These are phyloP conservation scores for Nicotiana undulata DNA, from an alignment of 257 asterid species.

Conservation along the genomic window DNA sequence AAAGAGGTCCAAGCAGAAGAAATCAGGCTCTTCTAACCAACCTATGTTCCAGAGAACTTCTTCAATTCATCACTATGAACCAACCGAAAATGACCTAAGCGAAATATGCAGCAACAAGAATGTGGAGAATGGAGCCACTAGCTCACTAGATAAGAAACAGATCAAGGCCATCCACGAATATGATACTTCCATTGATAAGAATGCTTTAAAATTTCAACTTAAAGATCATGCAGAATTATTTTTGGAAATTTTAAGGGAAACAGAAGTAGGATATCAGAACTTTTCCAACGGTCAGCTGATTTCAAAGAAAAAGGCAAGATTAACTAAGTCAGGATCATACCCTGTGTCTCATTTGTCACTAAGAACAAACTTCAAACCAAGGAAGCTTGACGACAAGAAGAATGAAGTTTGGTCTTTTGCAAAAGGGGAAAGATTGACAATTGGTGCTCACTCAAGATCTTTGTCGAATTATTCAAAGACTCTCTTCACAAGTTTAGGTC, in stretches of 20 bases:
- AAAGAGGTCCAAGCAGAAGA: conserved; percentile 5
- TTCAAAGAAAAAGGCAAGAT: conserved; percentile 20
- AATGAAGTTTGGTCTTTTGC: conserved; percentile 57
- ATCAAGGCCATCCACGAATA: neutral
- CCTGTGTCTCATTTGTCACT: conserved; percentile 33
- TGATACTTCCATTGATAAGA: conserved; percentile 2
- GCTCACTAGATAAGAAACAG: conserved; percentile 10
- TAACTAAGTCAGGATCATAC: conserved; percentile 62
- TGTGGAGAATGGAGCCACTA: conserved; percentile 11
- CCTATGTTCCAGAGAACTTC: conserved; percentile 39
- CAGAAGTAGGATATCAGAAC: conserved; percentile 25
- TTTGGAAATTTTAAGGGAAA: conserved; percentile 23
- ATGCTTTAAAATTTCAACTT: conserved; percentile 26
- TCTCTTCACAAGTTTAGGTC: conserved; percentile 15
- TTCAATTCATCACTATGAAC: conserved; percentile 59
- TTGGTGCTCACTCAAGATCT: conserved; percentile 9
- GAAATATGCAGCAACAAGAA: conserved; percentile 30
- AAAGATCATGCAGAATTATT: conserved; percentile 46
- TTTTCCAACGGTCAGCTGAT: conserved; percentile 24
- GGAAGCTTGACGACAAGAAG: conserved; percentile 56
- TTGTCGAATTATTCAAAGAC: conserved; percentile 6
- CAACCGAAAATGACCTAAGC: conserved; percentile 20
- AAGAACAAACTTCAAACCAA: conserved; percentile 41
- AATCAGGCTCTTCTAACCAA: conserved; percentile 18
- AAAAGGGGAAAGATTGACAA: conserved; percentile 18